Evolutionary conservation across 148 eudicot species (phyloP), one percentile per base, ranked within the genome.

Genomic region (Vaccinium vitisidaea): DNA sequence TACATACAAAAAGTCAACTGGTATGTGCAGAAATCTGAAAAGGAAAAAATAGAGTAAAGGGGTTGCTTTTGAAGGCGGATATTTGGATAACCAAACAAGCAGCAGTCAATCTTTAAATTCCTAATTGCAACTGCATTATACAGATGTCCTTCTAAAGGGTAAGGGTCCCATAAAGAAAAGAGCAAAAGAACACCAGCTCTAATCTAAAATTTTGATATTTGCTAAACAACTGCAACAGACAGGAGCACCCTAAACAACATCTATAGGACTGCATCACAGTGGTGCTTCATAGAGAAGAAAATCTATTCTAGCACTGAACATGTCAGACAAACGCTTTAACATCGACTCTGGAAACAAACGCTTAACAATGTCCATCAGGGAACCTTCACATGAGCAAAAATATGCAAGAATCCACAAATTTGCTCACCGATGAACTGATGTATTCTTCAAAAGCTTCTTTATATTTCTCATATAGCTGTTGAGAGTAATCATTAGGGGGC

Each of bases 401-500:
- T 6, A 18, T 39, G 61, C 8, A 19, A 75, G 1, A 50, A 81
- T 83, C 84, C 75, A 84, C 67, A 53, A 21, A 30, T 58, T 56
- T 58, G 15, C 85, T 83, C 73, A 87, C 91, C 91, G 65, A 75
- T 25, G 85, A 85, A n/a, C 49, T 70, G 63, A 89, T 80, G 83
- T 89, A 89, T 0, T 89, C 89, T 67, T 85, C 86, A 59, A 87
- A 83, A 48, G 83, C 85, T 21, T 80, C 88, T 82, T 83, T 87
- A 74, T 89, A 89, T 80, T 85, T 84, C 16, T 90, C 88, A 52
- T 90, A 90, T 12, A 90, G 83, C 78, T 80, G 86, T 77, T 86
- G 87, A 67, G 90, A 88, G 77, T 90, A 90, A 79, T 89, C 88
- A 49, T 87, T 82, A 67, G 91, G 89, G 50, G 88, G 88, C 65